These are phyloP conservation scores for Penicillium sp. DNA, from an alignment of 2,329 filamentous ascomycete genomes.

Conservation along the genomic window DNA sequence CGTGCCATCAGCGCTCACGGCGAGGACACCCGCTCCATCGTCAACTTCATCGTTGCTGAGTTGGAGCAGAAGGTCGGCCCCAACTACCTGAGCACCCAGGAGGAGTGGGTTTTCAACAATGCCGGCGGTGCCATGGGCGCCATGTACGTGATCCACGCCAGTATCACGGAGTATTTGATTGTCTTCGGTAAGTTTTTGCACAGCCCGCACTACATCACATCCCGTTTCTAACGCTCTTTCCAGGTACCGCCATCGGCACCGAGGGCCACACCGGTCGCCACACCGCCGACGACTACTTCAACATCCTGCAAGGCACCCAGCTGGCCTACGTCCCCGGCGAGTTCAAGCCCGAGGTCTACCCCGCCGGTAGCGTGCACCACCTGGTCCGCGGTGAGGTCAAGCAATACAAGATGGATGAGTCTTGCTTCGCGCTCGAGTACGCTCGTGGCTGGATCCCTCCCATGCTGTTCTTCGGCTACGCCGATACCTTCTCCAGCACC, in stretches of 20 bases:
- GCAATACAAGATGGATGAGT: slow-evolving; percentile 61
- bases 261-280: slow-evolving; percentile 87
- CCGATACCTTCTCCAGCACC: slow-evolving; percentile 77
- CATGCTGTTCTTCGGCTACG: slow-evolving; percentile 88
- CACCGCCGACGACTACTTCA: slow-evolving; percentile 92
- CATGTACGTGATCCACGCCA: slow-evolving; percentile 88
- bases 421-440: slow-evolving; percentile 44
- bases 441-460: slow-evolving; percentile 79
- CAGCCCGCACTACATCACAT: neutral
- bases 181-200: slow-evolving; percentile 64
- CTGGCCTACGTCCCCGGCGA: slow-evolving; percentile 40
- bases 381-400: slow-evolving; percentile 66
- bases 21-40: slow-evolving; percentile 71
- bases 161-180: slow-evolving; percentile 88
- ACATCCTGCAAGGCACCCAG: slow-evolving; percentile 65
- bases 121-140: slow-evolving; percentile 88
- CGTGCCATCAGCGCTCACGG: slow-evolving; percentile 68
- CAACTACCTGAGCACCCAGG: slow-evolving; percentile 64
- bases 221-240: neutral
- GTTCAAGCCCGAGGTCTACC: slow-evolving; percentile 42
- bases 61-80: slow-evolving; percentile 55
- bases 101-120: slow-evolving; percentile 92
- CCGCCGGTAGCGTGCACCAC: slow-evolving; percentile 41
- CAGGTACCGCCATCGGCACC: slow-evolving; percentile 60
- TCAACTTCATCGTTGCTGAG: slow-evolving; percentile 69